Conservation (phyloP, 2,329 filamentous ascomycete genomes). For the Aspergillus pseudonomiae region DNA sequence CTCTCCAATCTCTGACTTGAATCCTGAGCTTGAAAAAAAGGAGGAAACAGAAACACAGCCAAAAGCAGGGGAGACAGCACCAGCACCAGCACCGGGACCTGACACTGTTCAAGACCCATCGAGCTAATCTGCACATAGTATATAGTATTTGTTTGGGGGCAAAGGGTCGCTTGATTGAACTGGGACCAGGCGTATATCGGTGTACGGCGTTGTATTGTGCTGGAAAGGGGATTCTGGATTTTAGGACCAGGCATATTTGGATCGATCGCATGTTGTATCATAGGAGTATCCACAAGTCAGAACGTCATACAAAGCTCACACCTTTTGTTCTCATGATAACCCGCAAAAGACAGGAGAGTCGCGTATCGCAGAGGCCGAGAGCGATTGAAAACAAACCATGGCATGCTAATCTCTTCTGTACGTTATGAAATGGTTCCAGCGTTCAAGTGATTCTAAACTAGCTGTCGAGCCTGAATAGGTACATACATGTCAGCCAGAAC, state of each 20-base stretch:
- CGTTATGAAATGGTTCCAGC: too few species aligned
- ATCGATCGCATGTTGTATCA: background rate
- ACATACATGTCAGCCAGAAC: too few species aligned
- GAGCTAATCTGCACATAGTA: background rate
- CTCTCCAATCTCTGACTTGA: background rate
- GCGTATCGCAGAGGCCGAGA: too few species aligned
- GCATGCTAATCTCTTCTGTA: too few species aligned
- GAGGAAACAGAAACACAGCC: background rate
- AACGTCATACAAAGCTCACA: background rate
- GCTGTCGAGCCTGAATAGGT: too few species aligned
- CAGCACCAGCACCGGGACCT: background rate
- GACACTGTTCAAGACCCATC: background rate
- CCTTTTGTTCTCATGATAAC: background rate
- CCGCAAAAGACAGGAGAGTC: too few species aligned
- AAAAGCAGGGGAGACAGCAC: background rate
- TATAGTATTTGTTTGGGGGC: background rate
- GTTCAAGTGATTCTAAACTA: too few species aligned
- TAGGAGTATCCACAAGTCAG: background rate
- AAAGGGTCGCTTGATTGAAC: background rate
- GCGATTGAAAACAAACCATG: too few species aligned
- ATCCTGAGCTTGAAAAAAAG: background rate
- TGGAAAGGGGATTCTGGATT: background rate
- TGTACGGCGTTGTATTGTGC: background rate
- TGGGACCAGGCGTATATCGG: background rate
- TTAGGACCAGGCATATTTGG: background rate